phyloP scores from a whole-genome alignment of 306 rosid genomes.

The Parietaria judaica region DNA sequence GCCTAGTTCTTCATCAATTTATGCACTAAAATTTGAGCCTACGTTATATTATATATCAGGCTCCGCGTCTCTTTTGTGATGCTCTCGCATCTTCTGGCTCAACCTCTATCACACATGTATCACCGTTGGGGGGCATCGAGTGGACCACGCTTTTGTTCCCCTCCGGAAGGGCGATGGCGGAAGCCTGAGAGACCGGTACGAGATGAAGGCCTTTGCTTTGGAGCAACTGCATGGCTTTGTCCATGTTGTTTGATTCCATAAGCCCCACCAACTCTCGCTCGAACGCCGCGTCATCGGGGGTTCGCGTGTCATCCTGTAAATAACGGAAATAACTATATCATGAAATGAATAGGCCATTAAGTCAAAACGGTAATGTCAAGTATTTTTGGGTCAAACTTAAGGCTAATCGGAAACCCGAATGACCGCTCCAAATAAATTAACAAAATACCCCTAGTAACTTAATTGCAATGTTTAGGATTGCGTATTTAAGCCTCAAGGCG shows the following conservation, averaged over 20 bases:
- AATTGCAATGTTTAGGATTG: too few relatives aligned
- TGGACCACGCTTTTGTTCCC: not conserved
- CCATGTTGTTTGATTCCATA: conserved; percentile 18
- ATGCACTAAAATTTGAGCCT: not conserved
- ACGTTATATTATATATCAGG: not conserved
- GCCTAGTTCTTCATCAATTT: not conserved
- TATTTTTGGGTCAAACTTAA: too few relatives aligned
- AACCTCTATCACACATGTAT: not conserved
- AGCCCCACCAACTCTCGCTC: conserved; percentile 19
- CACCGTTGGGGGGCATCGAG: not conserved
- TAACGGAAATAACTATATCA: not conserved
- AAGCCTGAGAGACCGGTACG: conserved; percentile 24
- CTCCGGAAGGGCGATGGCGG: conserved; percentile 6
- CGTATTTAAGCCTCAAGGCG: too few relatives aligned
- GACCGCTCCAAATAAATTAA: too few relatives aligned
- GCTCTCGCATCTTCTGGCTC: not conserved
- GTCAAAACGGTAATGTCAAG: too few relatives aligned
- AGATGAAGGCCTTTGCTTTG: conserved; percentile 23
- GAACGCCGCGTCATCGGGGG: conserved; percentile 13
- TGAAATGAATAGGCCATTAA: not conserved
- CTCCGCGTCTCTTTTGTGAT: not conserved
- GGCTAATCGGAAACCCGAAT: too few relatives aligned
- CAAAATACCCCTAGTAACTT: not conserved
- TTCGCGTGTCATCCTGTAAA: not conserved
- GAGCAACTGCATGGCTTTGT: conserved; percentile 22